phyloP scores from a whole-genome alignment of 129 eudicot genomes.

The Heracleum sosnowskyi region DNA sequence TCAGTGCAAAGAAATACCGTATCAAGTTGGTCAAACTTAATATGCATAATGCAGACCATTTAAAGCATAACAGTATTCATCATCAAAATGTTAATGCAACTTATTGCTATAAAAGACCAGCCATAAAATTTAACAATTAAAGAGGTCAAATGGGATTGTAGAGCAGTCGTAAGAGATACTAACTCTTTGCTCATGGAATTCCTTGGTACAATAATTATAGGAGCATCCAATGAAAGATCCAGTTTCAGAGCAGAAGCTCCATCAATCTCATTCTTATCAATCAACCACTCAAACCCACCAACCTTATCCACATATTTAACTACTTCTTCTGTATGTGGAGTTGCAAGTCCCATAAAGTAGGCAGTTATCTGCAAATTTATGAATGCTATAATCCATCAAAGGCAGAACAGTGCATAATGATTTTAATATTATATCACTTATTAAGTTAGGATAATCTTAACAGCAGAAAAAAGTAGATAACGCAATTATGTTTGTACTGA shows the following conservation, averaged over 20 bases:
- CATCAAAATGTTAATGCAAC: not conserved
- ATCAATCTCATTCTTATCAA: conserved; percentile 87
- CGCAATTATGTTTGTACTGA: not conserved
- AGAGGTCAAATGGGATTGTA: not conserved
- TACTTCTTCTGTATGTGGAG: conserved; percentile 91
- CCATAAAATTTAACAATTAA: not conserved
- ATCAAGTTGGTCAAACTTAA: not conserved
- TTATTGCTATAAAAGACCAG: not conserved
- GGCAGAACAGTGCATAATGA: not conserved
- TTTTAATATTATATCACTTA: not conserved
- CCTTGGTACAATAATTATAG: conserved; percentile 72
- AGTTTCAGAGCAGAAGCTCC: conserved; percentile 85
- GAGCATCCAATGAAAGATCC: conserved; percentile 87
- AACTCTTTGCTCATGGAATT: conserved; percentile 81
- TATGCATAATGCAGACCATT: not conserved
- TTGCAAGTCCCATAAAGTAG: conserved; percentile 87
- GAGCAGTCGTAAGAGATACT: conserved; percentile 27
- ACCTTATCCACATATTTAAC: conserved; percentile 89
- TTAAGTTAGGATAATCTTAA: not conserved
- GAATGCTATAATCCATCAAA: not conserved
- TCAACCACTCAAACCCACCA: conserved; percentile 96
- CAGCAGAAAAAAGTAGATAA: not conserved
- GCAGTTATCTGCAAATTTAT: conserved; percentile 60
- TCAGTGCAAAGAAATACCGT: not conserved
- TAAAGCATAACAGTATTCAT: not conserved